These are phyloP conservation scores for Diaporthe sp. DNA, from an alignment of 2,329 filamentous ascomycete genomes.

Conservation along the genomic window DNA sequence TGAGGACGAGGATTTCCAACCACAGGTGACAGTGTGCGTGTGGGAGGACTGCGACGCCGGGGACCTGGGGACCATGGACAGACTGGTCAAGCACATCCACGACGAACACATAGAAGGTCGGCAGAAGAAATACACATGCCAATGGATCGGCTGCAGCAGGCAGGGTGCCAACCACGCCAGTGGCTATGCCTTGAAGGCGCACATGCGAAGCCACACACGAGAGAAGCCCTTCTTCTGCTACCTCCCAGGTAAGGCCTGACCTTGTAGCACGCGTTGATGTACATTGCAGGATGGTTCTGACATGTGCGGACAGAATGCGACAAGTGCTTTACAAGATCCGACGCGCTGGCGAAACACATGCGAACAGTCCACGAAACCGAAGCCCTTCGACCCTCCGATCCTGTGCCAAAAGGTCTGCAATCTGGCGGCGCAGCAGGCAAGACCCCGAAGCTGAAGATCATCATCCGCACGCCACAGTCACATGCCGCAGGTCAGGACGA, in stretches of 20 bases:
- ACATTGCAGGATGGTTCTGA: not conserved
- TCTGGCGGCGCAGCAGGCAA: slow-evolving; percentile 57
- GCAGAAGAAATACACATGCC: slow-evolving; percentile 98
- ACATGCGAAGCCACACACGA: slow-evolving; percentile 97
- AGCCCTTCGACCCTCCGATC: slow-evolving; percentile 83
- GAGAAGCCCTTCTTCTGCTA: slow-evolving; percentile 99
- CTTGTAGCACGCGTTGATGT: not conserved
- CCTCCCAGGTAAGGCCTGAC: slow-evolving; percentile 77
- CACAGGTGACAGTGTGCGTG: slow-evolving; percentile 82
- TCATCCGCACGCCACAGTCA: slow-evolving; percentile 72
- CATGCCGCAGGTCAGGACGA: slow-evolving; percentile 70
- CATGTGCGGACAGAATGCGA: slow-evolving; percentile 81
- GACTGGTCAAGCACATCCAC: slow-evolving; percentile 86
- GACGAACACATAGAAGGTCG: slow-evolving; percentile 93
- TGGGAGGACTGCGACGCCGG: slow-evolving; percentile 82
- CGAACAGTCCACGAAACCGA: slow-evolving; percentile 98
- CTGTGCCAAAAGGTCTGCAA: slow-evolving; percentile 79
- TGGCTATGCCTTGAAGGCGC: slow-evolving; percentile 94
- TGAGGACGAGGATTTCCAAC: slow-evolving; percentile 81
- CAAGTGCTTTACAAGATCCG: slow-evolving; percentile 93
- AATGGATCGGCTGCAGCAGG: slow-evolving; percentile 90
- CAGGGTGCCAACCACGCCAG: slow-evolving; percentile 95
- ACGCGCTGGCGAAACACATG: slow-evolving; percentile 98
- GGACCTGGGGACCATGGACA: slow-evolving; percentile 85
- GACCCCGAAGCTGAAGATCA: slow-evolving; percentile 71